Conservation (phyloP, 129 eudicot species). For the Chrysanthemum makinoi region DNA sequence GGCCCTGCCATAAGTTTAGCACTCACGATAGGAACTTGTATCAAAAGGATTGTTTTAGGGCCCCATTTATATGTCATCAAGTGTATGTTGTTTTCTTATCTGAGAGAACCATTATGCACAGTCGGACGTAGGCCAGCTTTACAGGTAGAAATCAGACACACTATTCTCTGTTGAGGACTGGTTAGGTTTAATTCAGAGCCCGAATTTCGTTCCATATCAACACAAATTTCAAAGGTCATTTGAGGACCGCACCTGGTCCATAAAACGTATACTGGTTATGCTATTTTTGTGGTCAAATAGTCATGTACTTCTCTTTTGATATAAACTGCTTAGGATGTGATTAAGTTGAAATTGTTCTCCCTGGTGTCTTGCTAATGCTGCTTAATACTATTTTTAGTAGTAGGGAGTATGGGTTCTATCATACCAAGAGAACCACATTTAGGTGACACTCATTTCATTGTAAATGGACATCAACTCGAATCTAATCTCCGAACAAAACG, state of each 20-base stretch:
- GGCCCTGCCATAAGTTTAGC: no score
- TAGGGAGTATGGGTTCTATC: not conserved
- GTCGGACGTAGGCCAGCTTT: no score
- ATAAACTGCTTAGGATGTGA: not conserved
- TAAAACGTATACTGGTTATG: no score
- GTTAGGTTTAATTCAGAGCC: not conserved
- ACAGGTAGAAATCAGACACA: not conserved
- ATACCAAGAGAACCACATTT: not conserved
- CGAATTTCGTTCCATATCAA: no score
- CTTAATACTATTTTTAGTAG: not conserved
- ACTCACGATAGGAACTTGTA: no score
- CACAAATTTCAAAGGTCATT: not conserved
- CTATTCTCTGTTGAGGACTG: not conserved
- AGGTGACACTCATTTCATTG: not conserved
- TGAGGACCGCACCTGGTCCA: not conserved
- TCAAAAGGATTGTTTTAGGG: no score
- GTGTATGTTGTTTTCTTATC: no score
- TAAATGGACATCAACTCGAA: no score
- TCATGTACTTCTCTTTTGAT: not conserved
- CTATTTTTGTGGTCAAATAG: no score
- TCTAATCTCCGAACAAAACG: no score
- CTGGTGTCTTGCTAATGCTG: not conserved
- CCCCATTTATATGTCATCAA: no score
- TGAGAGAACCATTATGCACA: no score
- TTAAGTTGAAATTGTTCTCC: not conserved